A percentile compares a stretch with the other conserved stretches of the same genome.
These are phyloP conservation scores for Cytidiella melzeri DNA, from an alignment of 768 basidiomycete species.

Conservation along the genomic window DNA sequence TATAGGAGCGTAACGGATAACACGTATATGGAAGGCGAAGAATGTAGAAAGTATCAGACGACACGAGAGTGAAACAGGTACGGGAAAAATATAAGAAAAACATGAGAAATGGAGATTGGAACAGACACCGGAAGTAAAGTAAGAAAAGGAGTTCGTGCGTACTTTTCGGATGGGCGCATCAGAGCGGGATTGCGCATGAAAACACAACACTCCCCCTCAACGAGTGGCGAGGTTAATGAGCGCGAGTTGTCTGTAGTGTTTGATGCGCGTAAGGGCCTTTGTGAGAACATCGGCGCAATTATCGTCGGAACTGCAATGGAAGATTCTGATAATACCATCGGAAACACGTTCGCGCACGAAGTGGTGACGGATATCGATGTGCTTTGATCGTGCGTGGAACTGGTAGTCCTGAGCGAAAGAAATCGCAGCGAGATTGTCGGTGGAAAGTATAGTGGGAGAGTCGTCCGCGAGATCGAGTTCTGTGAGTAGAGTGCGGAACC, in stretches of 20 bases:
- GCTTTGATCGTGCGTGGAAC: constrained; percentile 29
- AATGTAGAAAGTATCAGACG: too few relatives aligned
- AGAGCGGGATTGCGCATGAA: too few relatives aligned
- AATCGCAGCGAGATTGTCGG: constrained; percentile 34
- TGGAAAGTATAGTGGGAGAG: constrained; percentile 22
- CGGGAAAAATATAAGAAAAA: too few relatives aligned
- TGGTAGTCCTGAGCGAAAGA: constrained; percentile 23
- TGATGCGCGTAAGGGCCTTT: constrained; percentile 21
- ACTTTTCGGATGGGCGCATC: too few relatives aligned
- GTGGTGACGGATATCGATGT: too few relatives aligned
- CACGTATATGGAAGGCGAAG: too few relatives aligned
- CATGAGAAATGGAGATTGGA: too few relatives aligned
- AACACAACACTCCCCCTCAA: too few relatives aligned
- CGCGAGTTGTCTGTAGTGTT: background rate
- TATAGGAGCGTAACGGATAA: too few relatives aligned
- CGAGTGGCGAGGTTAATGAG: background rate
- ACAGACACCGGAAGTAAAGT: too few relatives aligned
- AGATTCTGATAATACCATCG: background rate
- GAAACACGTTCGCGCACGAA: constrained; percentile 24
- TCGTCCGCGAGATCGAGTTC: constrained; percentile 20
- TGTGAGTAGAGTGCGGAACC: constrained; percentile 25
- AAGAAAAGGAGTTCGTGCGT: too few relatives aligned
- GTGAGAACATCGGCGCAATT: constrained; percentile 31
- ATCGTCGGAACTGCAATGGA: constrained; percentile 17
- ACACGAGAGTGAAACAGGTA: too few relatives aligned